These are phyloP conservation scores for Cercospora berteroae DNA, from an alignment of 2,329 filamentous ascomycete species.

Conservation along the genomic window DNA sequence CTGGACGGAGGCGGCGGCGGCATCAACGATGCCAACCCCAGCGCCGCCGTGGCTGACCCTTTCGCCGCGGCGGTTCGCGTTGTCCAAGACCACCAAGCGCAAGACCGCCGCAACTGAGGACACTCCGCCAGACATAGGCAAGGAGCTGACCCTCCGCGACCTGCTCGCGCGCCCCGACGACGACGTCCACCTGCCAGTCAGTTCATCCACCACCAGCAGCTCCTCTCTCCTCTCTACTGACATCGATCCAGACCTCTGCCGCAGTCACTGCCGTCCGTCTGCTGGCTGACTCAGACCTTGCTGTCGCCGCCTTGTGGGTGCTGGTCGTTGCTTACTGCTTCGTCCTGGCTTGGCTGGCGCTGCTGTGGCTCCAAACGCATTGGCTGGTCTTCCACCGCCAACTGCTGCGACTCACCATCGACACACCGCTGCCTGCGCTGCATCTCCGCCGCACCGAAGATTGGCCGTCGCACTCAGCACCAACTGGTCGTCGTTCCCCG, in stretches of 20 bases:
- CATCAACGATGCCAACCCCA: not conserved
- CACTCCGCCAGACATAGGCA: not conserved
- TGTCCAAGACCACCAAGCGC: too few relatives aligned
- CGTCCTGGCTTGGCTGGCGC: constrained; percentile 16
- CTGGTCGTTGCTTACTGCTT: constrained; percentile 19
- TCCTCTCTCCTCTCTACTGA: not conserved
- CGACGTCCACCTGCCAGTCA: constrained; percentile 14
- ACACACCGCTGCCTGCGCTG: not conserved
- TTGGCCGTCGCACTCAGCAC: not conserved
- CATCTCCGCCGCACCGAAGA: not conserved
- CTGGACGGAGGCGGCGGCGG: not conserved
- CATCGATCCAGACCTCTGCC: constrained; percentile 11
- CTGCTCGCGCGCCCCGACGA: not conserved
- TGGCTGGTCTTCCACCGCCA: constrained; percentile 10
- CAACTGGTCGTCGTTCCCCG: not conserved
- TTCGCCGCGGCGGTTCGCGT: too few relatives aligned
- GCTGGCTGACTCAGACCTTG: constrained; percentile 8
- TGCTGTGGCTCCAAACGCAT: constrained; percentile 21
- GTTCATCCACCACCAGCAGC: not conserved
- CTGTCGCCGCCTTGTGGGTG: constrained; percentile 13
- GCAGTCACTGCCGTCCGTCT: constrained; percentile 13
- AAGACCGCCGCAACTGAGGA: not conserved
- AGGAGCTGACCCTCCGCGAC: not conserved
- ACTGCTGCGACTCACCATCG: constrained; percentile 13
- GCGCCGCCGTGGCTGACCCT: not conserved